Base-by-base conservation (phyloP, 257 asterid genomes). In the Fraxinus quadrangulata region DNA sequence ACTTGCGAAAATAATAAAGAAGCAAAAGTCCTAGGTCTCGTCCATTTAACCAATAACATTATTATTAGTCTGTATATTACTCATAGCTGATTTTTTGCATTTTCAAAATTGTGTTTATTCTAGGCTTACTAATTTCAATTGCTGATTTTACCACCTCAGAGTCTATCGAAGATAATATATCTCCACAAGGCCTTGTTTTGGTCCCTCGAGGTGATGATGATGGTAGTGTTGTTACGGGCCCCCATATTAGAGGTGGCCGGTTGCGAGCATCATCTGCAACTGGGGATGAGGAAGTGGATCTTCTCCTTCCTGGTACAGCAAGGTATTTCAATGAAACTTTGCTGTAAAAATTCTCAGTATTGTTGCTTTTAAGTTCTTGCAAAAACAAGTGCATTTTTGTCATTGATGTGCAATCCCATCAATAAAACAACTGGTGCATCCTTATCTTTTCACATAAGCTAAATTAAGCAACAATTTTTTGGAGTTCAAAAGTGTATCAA, bases 221-320 rank as follows among this genome's bases (percentile, higher is more conserved):
- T 75, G 83, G 79, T 77, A 87, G 91, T 30, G 88, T 88, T 76
- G 85, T 93, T 21, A 94, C 85, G 87, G 99, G 99, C 61, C 81
- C 96, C 31, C 99, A 96, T 75, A 88, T 89, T 79, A 87, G 99
- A 89, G 99, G 99, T 77, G 87, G 93, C 85, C 90, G 97, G 75
- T 81, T 96, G 79, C 84, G 97, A 76, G 89, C 98, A 7, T 89
- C 97, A 11, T 93, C 97, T 73, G 93, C 93, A 69, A 86, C 97
- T 47, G 99, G 99, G 37, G 89, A 91, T n/a, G 89, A 90, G 83
- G 97, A 93, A 87, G 99, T 96, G 23, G 99, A 93, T 85, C 97
- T 93, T 77, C 97, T 96, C 83, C 99, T 96, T 75, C 99, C 99
- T 1, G 99, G 99, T 17, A 92, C 98, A 79, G 96, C 99, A 80